These are phyloP conservation scores for Pichia thaimueangensis DNA, from an alignment of 805 yeast genomes.

Conservation along the genomic window DNA sequence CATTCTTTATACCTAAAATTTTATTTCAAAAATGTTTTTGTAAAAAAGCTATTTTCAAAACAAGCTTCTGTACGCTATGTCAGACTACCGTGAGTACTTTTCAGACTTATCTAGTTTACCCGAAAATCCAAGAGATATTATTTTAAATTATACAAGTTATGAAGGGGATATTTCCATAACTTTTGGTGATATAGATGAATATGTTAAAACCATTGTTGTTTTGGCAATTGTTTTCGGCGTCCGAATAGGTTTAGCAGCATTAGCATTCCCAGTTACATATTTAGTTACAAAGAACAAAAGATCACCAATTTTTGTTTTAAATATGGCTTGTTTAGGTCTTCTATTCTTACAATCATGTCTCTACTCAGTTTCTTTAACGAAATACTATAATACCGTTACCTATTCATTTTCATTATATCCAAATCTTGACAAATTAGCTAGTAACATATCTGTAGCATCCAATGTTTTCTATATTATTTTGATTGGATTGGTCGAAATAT, in stretches of 20 bases:
- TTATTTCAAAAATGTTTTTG: no score
- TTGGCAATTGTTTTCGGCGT: conserved; percentile 47
- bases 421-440: conserved; percentile 34
- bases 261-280: conserved; percentile 39
- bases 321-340: conserved; percentile 52
- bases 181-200: conserved; percentile 37
- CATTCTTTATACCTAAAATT: no score
- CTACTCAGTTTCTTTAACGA: conserved; percentile 46
- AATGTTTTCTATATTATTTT: conserved; percentile 55
- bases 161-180: conserved; percentile 34
- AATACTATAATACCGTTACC: conserved; percentile 46
- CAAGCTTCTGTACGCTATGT: neutral
- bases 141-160: conserved; percentile 37
- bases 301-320: conserved; percentile 70
- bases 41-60: neutral
- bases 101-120: neutral
- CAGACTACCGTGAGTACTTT: no score
- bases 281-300: conserved; percentile 45
- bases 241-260: conserved; percentile 51
- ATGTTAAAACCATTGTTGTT: conserved; percentile 29
- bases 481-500: conserved; percentile 52
- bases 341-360: conserved; percentile 57
- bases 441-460: conserved; percentile 52
- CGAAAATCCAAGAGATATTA: conserved; percentile 16
- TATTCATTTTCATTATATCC: conserved; percentile 40